Conservation (phyloP, 371 early-diverging fungal genomes). For the Rhizopus delemar region DNA sequence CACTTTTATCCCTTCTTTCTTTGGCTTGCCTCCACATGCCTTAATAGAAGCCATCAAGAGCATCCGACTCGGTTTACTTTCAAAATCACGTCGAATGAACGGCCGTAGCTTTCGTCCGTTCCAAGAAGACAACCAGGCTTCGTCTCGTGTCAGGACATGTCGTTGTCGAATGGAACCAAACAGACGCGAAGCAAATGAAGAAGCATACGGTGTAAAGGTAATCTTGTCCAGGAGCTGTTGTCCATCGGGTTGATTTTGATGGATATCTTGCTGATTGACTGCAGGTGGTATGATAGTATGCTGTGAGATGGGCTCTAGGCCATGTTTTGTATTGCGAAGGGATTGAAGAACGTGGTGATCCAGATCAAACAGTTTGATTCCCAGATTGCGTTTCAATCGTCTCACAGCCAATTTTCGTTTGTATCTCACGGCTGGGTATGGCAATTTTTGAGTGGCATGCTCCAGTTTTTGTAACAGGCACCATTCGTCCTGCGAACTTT, state of each 20-base stretch:
- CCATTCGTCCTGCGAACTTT: conserved; percentile 58
- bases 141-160: conserved; percentile 57
- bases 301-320: conserved; percentile 41
- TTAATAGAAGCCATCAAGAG: conserved; percentile 51
- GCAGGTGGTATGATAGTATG: conserved; percentile 28
- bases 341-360: conserved; percentile 51
- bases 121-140: conserved; percentile 62
- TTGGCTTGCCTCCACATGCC: conserved; percentile 29
- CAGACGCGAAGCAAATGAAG: conserved; percentile 75
- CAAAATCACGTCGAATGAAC: conserved; percentile 71
- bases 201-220: conserved; percentile 58
- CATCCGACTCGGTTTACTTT: conserved; percentile 50
- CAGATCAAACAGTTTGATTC: conserved; percentile 64
- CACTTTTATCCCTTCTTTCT: neutral
- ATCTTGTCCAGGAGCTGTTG: conserved; percentile 24
- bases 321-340: conserved; percentile 14
- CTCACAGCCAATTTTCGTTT: conserved; percentile 69
- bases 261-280: conserved; percentile 22
- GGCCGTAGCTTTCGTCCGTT: conserved; percentile 68
- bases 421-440: conserved; percentile 57
- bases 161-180: conserved; percentile 62
- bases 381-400: conserved; percentile 62
- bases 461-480: conserved; percentile 57
- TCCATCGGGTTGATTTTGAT: conserved; percentile 1
- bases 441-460: conserved; percentile 49